Evolutionary conservation across 2,329 filamentous ascomycete genomes (phyloP).

Genomic region (Biscogniauxia sp.): DNA sequence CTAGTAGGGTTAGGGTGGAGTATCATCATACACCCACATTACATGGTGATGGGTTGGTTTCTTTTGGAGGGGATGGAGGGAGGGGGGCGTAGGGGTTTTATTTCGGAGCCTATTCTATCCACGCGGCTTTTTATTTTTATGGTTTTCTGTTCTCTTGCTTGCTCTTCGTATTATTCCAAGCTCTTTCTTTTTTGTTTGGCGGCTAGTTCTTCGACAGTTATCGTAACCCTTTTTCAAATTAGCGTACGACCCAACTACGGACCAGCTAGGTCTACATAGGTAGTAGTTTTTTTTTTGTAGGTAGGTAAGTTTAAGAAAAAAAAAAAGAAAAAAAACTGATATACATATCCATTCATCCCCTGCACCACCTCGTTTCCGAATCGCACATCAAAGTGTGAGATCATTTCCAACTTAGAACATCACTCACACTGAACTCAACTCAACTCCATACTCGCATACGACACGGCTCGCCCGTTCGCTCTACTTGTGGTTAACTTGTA

Average conservation of each 20-base stretch:
- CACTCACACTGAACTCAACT: not conserved
- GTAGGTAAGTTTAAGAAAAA: no score
- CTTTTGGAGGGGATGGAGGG: not conserved
- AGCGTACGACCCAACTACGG: not conserved
- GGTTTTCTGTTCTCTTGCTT: not conserved
- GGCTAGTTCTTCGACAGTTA: no score
- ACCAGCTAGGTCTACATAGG: not conserved
- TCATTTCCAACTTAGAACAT: not conserved
- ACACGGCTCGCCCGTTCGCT: not conserved
- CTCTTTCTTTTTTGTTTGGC: not conserved
- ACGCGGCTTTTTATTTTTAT: not conserved
- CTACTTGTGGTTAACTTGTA: not conserved
- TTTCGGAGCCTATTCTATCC: not conserved
- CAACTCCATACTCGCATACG: not conserved
- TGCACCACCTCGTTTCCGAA: conserved; percentile 3
- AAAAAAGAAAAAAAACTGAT: no score
- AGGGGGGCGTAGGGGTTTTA: not conserved
- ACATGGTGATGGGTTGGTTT: no score
- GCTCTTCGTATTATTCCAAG: not conserved
- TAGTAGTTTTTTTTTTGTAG: not conserved
- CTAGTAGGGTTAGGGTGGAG: not conserved
- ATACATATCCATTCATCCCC: not conserved
- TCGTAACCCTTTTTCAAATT: not conserved
- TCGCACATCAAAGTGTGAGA: not conserved
- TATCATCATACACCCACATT: not conserved